Percentiles rank a stretch among this genome's conserved stretches.
phyloP scores from a whole-genome alignment of 2,329 filamentous ascomycete species.

The Alternaria sp. region DNA sequence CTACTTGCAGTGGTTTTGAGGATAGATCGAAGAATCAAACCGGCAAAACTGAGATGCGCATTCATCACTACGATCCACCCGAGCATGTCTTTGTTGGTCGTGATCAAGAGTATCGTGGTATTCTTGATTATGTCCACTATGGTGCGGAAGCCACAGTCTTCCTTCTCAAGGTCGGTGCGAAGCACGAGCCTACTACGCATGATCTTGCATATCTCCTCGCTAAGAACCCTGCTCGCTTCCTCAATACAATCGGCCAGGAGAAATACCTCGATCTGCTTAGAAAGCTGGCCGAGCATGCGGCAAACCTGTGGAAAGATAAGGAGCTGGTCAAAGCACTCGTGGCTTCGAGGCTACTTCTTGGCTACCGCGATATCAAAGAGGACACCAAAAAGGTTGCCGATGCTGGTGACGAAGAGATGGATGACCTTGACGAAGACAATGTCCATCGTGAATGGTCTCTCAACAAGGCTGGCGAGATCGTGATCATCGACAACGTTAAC shows the following conservation, averaged over 20 bases:
- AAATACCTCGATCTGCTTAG: slow-evolving; percentile 87
- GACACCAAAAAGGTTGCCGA: slow-evolving; percentile 57
- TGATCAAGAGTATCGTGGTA: slow-evolving; percentile 78
- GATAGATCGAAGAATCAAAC: slow-evolving; percentile 41
- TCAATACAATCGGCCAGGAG: slow-evolving; percentile 81
- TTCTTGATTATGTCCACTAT: slow-evolving; percentile 98
- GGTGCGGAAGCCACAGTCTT: slow-evolving; percentile 88
- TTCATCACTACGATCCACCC: slow-evolving; percentile 68
- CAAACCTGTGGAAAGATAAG: slow-evolving; percentile 78
- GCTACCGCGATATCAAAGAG: slow-evolving; percentile 75
- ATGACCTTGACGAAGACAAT: slow-evolving; percentile 58
- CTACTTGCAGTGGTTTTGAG: slow-evolving; percentile 43
- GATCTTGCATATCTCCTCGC: slow-evolving; percentile 89
- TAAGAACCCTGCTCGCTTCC: slow-evolving; percentile 80
- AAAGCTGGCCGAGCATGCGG: slow-evolving; percentile 77
- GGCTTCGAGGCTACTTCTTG: slow-evolving; percentile 78
- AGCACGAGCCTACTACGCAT: slow-evolving; percentile 84
- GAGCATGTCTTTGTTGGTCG: slow-evolving; percentile 81
- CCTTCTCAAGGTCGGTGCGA: slow-evolving; percentile 86
- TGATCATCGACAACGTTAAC: slow-evolving; percentile 60
- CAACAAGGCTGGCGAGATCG: slow-evolving; percentile 78
- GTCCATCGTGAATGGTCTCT: slow-evolving; percentile 77
- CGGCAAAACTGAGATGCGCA: slow-evolving; percentile 53
- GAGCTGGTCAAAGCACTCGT: slow-evolving; percentile 80
- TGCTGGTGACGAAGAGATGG: slow-evolving; percentile 52